Base-by-base conservation (phyloP, 2,329 filamentous ascomycete species). In the Penicillium sp. region DNA sequence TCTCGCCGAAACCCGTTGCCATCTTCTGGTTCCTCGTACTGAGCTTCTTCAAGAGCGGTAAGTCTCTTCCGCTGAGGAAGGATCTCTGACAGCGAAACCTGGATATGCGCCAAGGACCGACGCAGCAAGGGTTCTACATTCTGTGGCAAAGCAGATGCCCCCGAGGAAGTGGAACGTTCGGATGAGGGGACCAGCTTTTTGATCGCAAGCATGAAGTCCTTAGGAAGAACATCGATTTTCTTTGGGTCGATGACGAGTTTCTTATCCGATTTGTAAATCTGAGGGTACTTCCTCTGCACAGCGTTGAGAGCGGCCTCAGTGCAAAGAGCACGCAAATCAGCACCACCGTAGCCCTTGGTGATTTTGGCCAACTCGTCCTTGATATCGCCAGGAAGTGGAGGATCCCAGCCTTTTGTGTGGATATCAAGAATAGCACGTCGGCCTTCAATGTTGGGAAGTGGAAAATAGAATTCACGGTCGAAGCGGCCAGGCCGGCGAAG, bases 391-490 rank as follows among this genome's bases (percentile, higher is more conserved):
- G 86, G 77, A 17, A 98, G 73, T 1, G 79, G 75, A 8, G 81
- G 81, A 14, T 90, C 86, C 93, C 93, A 98, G 48, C 88, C 88
- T 60, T 86, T 85, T 5, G 93, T 98, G 63, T 98, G 89, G 43
- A 98, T 98, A 49, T 96, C 84, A 43, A 98, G 77, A 56, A 98
- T 98, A 4, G 87, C 78, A 49, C 86, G 84, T 46, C 93, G 81
- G 15, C 81, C 89, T 26, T 86, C 80, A 3, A 83, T 75, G 53
- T 91, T 87, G 0, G 93, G 93, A 20, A 98, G 74, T 1, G 93
- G 90, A 60, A 98, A 98, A 70, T 97, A 97, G 58, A 98, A 98
- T 65, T 98, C 94, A 64, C 93, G 78, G 62, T 98, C 93, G 59
- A 98, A 98, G 36, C 93, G 85, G 29, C 93, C 94, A 14, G 93